Evolutionary conservation across 164 flowering plant genomes (phyloP), one percentile per base, ranked within the genome.

Genomic region (Umbellularia californica): DNA sequence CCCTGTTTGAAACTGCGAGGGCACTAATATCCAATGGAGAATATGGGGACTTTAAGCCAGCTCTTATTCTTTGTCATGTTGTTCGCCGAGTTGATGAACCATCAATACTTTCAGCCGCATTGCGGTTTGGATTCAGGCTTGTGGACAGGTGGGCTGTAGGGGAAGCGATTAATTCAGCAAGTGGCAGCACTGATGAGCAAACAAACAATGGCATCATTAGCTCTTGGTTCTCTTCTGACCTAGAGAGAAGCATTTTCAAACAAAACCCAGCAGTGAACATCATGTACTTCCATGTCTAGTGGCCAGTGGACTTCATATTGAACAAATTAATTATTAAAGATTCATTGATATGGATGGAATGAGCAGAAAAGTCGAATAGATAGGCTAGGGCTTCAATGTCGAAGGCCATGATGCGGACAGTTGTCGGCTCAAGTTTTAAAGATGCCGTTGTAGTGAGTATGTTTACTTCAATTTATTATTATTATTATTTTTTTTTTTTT

Each of bases 71-170:
- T 11, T 95, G 99, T 81, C 98, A 95, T 74, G 77, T 93, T 65
- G 50, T 90, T 3, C 91, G 99, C 25, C 81, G 90, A 77, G 97
- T 91, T 62, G 95, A 93, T 75, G 98, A 95, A 81, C 81, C 88
- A n/a, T 90, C 89, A 19, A 84, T 95, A n/a, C 87, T 95, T 58
- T 83, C 87, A 35, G 84, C 95, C 58, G 97, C 97, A 28, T 79
- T 86, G 25, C 65, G 78, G 28, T 87, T 74, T 79, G 97, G 97
- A 23, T 95, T 93, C 72, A 79, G 25, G 81, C 86, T 90, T 25
- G 86, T 87, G 4, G 98, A 92, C 74, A 81, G 79, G 50, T 93
- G 99, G 99, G 79, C 90, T 12, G 52, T 71, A 1, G 81, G 79
- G 67, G 63, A 28, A 70, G 19, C 78, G 3, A 75, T 58, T 1